A percentile compares a stretch with the other conserved stretches of the same genome.
These are phyloP conservation scores for Lagerstroemia speciosa DNA, from an alignment of 345 rosid species.

Conservation along the genomic window DNA sequence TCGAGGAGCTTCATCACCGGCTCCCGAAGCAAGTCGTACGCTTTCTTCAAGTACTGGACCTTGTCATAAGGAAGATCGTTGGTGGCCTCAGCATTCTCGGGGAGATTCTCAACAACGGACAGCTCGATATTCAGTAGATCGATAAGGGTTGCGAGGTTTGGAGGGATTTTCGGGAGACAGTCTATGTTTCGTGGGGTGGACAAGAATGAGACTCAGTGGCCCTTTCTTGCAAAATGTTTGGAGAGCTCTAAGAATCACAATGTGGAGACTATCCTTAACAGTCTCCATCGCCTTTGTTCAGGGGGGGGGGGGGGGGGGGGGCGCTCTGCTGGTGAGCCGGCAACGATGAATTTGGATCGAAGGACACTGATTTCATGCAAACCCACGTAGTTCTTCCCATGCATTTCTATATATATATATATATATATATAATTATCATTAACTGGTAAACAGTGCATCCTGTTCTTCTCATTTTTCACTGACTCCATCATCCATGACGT, in stretches of 20 bases:
- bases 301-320: no score
- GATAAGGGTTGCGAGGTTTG: conserved; percentile 9
- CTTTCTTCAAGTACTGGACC: conserved; percentile 20
- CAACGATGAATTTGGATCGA: no score
- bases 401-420: no score
- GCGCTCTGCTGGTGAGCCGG: no score
- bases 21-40: conserved; percentile 20
- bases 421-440: no score
- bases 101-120: conserved; percentile 16
- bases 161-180: conserved; percentile 17
- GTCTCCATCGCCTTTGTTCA: no score
- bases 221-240: conserved; percentile 14
- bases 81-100: conserved; percentile 22
- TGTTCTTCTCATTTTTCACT: no score
- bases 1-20: conserved; percentile 17
- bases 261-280: no score
- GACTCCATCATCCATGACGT: no score
- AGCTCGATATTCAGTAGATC: conserved; percentile 15
- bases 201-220: conserved; percentile 14
- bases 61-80: conserved; percentile 17
- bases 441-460: no score
- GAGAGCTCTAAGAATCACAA: conserved; percentile 21
- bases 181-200: conserved; percentile 19
- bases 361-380: no score
- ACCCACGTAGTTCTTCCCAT: no score